These are phyloP conservation scores for Dalbergia cochinchinensis DNA, from an alignment of 306 rosid genomes.

Conservation along the genomic window DNA sequence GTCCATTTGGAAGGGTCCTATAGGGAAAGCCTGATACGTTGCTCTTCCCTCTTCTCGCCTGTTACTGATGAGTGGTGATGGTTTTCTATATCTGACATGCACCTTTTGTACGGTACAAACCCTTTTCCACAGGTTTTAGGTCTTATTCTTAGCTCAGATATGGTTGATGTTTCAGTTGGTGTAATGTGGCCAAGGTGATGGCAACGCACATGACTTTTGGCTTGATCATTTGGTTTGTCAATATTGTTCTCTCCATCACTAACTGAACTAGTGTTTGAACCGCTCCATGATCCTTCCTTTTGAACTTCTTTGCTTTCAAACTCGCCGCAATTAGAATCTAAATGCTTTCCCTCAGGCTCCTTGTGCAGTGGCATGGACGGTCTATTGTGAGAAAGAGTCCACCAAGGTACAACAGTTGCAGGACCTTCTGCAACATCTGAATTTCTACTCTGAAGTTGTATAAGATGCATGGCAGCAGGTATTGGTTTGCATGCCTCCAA, in stretches of 20 bases:
- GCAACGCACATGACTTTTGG: constrained; percentile 34
- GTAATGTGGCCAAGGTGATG: constrained; percentile 17
- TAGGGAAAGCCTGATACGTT: constrained; percentile 62
- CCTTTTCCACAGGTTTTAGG: constrained; percentile 56
- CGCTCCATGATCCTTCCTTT: constrained; percentile 61
- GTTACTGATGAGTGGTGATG: constrained; percentile 37
- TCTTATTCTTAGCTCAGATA: constrained; percentile 44
- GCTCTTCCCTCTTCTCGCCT: constrained; percentile 56
- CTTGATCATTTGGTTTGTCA: constrained; percentile 45
- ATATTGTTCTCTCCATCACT: constrained; percentile 46
- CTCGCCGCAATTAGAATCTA: constrained; percentile 45
- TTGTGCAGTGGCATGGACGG: constrained; percentile 45
- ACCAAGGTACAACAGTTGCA: constrained; percentile 52
- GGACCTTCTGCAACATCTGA: constrained; percentile 42
- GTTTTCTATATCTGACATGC: constrained; percentile 55
- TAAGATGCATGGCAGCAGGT: constrained; percentile 43
- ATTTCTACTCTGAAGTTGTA: constrained; percentile 49
- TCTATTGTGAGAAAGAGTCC: constrained; percentile 45
- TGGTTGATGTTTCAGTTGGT: constrained; percentile 27
- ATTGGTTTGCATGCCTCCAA: constrained; percentile 42
- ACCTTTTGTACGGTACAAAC: constrained; percentile 82
- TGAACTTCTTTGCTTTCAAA: constrained; percentile 48
- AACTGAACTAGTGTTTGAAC: constrained; percentile 58
- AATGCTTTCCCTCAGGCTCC: constrained; percentile 32
- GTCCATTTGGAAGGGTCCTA: constrained; percentile 36